Evolutionary conservation across 805 yeast genomes (phyloP).

Genomic region (Kuraishia cidri): DNA sequence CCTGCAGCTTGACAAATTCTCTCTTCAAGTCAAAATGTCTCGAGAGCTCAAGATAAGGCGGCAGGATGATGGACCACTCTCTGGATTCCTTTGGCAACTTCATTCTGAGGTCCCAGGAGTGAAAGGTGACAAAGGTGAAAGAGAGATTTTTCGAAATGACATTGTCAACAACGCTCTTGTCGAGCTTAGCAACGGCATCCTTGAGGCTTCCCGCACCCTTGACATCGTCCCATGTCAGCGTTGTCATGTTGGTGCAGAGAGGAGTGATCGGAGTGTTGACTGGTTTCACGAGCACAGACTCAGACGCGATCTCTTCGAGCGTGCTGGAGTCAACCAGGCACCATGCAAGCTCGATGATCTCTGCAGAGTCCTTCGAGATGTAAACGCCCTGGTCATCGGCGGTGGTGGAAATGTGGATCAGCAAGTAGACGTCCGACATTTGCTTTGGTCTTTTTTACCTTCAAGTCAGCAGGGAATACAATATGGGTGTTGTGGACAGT

Average conservation of each 20-base stretch:
- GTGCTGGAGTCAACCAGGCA: constrained; percentile 44
- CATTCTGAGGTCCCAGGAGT: constrained; percentile 65
- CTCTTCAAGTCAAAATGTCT: constrained; percentile 65
- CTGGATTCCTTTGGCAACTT: constrained; percentile 75
- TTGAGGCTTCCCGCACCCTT: constrained; percentile 48
- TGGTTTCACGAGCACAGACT: constrained; percentile 47
- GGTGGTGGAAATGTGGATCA: constrained; percentile 54
- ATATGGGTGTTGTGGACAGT: no score
- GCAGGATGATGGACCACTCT: constrained; percentile 64
- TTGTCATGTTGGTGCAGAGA: constrained; percentile 38
- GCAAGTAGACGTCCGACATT: constrained; percentile 51
- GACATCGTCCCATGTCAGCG: constrained; percentile 54
- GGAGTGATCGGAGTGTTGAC: constrained; percentile 59
- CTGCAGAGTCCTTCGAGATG: constrained; percentile 59
- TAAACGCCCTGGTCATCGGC: constrained; percentile 55
- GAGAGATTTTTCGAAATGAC: constrained; percentile 32
- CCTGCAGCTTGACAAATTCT: constrained; percentile 70
- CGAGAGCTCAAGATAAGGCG: constrained; percentile 69
- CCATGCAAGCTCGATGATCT: constrained; percentile 65
- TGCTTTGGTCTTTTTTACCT: no score
- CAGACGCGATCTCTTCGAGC: constrained; percentile 30
- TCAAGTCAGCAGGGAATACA: no score
- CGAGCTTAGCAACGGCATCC: constrained; percentile 52
- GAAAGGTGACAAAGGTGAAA: constrained; percentile 58
- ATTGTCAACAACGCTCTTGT: constrained; percentile 34